Percentiles rank a stretch among this genome's conserved stretches.
phyloP scores from a whole-genome alignment of 225 moss, liverwort and hornwort genomes.

The Climacium dendroides region DNA sequence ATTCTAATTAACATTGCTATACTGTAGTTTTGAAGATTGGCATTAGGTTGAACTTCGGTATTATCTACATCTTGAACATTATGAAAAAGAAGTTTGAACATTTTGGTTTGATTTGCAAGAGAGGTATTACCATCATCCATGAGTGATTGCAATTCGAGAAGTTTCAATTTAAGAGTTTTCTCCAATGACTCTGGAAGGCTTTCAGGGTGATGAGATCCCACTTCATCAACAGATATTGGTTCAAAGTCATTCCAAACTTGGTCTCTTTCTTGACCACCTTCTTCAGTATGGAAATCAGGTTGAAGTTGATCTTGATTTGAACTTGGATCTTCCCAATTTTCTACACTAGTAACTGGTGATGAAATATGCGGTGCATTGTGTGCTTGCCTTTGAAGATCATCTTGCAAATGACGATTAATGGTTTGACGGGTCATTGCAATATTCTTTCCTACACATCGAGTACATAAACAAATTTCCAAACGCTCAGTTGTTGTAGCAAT shows the following conservation, averaged over 20 bases:
- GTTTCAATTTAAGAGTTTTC: background rate
- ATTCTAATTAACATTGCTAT: background rate
- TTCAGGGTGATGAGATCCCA: rapidly evolving
- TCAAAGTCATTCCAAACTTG: background rate
- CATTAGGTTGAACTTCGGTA: rapidly evolving
- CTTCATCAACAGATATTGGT: rapidly evolving
- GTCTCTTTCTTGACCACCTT: no score
- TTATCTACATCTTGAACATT: background rate
- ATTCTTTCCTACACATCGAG: background rate
- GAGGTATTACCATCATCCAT: background rate
- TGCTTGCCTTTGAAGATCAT: background rate
- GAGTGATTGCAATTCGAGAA: background rate
- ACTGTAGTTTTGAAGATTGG: background rate
- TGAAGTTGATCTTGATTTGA: background rate
- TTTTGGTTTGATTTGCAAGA: background rate
- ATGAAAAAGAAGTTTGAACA: background rate
- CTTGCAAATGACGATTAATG: background rate
- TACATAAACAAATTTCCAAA: background rate
- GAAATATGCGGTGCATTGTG: rapidly evolving
- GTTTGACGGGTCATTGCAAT: rapidly evolving
- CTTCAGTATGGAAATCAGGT: no score
- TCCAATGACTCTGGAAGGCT: background rate
- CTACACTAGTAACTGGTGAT: rapidly evolving
- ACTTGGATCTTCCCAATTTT: rapidly evolving
- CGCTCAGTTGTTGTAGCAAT: rapidly evolving